A percentile compares a stretch with the other conserved stretches of the same genome.
Conservation (phyloP, 2,329 filamentous ascomycete genomes). For the Westerdykella sp. region DNA sequence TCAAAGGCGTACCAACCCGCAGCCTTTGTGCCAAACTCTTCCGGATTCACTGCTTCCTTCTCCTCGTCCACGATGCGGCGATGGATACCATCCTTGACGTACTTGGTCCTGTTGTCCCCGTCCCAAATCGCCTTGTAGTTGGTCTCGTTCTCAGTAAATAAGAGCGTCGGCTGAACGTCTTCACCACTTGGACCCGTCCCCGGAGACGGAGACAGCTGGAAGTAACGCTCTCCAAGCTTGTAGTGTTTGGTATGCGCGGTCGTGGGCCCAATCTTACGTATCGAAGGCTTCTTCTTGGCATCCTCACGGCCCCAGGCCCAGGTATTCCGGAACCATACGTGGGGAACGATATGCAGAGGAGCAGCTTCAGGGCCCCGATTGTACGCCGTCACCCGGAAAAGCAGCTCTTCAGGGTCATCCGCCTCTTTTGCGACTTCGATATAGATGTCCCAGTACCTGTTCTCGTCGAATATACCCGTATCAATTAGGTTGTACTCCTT, state of each 20-base stretch:
- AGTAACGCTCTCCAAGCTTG: slow-evolving; percentile 74
- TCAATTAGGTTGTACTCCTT: slow-evolving; percentile 89
- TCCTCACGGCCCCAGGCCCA: slow-evolving; percentile 89
- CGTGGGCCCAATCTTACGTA: slow-evolving; percentile 59
- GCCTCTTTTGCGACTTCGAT: slow-evolving; percentile 94
- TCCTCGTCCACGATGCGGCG: slow-evolving; percentile 76
- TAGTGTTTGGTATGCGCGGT: slow-evolving; percentile 71
- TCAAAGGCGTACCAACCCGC: slow-evolving; percentile 91
- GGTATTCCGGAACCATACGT: slow-evolving; percentile 95
- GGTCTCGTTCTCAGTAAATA: slow-evolving; percentile 95
- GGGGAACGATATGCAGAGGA: slow-evolving; percentile 86
- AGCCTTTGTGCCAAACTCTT: slow-evolving; percentile 74
- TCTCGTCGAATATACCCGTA: slow-evolving; percentile 79
- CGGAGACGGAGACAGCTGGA: slow-evolving; percentile 83
- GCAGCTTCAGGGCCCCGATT: slow-evolving; percentile 88
- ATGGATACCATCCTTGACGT: slow-evolving; percentile 95
- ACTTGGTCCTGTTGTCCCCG: slow-evolving; percentile 67
- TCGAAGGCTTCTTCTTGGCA: slow-evolving; percentile 70
- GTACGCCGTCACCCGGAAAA: slow-evolving; percentile 94
- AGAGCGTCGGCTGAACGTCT: slow-evolving; percentile 75
- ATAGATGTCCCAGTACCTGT: slow-evolving; percentile 93
- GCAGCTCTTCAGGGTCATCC: slow-evolving; percentile 83
- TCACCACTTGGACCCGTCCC: slow-evolving; percentile 71
- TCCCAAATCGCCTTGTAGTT: slow-evolving; percentile 74
- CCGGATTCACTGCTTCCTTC: slow-evolving; percentile 75